These are phyloP conservation scores for Ailanthus altissimus DNA, from an alignment of 345 rosid genomes.

Conservation along the genomic window DNA sequence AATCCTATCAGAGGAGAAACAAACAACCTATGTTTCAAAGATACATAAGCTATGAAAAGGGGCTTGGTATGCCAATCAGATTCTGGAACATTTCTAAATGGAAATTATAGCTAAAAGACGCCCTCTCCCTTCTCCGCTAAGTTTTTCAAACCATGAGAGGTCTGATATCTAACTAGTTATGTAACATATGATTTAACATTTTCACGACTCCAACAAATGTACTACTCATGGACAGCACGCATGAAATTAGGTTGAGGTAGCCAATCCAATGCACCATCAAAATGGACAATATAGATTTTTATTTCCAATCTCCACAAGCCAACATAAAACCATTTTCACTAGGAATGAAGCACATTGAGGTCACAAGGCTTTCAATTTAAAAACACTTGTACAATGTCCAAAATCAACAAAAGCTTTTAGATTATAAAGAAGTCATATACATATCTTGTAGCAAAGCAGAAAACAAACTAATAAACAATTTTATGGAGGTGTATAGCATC, in stretches of 20 bases:
- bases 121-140: not conserved
- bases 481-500: not conserved
- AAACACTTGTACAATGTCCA: not conserved
- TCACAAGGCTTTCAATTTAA: not conserved
- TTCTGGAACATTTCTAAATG: not conserved
- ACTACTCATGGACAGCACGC: not conserved
- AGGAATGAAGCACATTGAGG: not conserved
- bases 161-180: not conserved
- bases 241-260: not conserved
- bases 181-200: not conserved
- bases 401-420: not conserved
- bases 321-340: not conserved
- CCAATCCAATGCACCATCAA: not conserved
- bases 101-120: conserved; percentile 2
- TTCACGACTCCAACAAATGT: not conserved
- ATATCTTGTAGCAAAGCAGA: not conserved
- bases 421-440: no score
- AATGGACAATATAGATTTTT: not conserved
- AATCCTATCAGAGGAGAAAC: not conserved
- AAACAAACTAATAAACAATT: not conserved
- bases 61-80: not conserved
- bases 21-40: not conserved
- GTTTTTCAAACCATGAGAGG: not conserved
- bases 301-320: not conserved
- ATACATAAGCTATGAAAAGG: not conserved